Percentiles rank a stretch among this genome's conserved stretches.
Conservation (phyloP, 2,329 filamentous ascomycete genomes). For the Xylogone sp. region DNA sequence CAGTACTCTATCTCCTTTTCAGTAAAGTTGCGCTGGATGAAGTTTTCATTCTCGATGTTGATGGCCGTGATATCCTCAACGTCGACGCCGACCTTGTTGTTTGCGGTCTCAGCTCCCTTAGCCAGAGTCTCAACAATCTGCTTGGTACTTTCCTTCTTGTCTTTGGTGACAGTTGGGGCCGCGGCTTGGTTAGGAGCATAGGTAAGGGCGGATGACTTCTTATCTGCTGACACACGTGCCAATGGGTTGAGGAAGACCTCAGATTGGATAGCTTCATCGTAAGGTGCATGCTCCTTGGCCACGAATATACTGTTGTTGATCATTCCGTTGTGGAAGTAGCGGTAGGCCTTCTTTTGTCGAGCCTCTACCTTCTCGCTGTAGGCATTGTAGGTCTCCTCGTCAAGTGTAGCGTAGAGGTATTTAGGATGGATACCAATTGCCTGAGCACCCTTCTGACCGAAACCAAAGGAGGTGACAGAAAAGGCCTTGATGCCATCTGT, state of each 20-base stretch:
- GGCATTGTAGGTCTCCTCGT: conserved; percentile 73
- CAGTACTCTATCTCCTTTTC: conserved; percentile 82
- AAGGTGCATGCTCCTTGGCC: conserved; percentile 88
- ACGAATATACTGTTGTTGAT: conserved; percentile 98
- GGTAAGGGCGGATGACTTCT: conserved; percentile 76
- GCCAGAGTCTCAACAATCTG: conserved; percentile 77
- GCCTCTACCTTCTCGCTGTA: conserved; percentile 89
- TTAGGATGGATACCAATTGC: conserved; percentile 95
- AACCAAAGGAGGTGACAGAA: conserved; percentile 97
- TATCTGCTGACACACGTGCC: conserved; percentile 78
- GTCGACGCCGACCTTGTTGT: conserved; percentile 87
- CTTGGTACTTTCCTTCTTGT: conserved; percentile 51
- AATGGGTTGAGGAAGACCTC: conserved; percentile 92
- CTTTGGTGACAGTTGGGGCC: conserved; percentile 54
- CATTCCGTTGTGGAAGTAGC: conserved; percentile 96
- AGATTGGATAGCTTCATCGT: conserved; percentile 81
- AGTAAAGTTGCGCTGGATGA: conserved; percentile 94
- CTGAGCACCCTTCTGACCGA: conserved; percentile 98
- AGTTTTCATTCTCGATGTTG: conserved; percentile 92
- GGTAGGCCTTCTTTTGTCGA: conserved; percentile 97
- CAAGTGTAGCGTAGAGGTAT: conserved; percentile 93
- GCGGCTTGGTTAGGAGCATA: conserved; percentile 66
- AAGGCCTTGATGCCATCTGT: conserved; percentile 98
- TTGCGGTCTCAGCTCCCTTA: conserved; percentile 53
- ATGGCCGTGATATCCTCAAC: conserved; percentile 85